phyloP scores from a whole-genome alignment of 306 rosid species.

The Sophora flavescens region DNA sequence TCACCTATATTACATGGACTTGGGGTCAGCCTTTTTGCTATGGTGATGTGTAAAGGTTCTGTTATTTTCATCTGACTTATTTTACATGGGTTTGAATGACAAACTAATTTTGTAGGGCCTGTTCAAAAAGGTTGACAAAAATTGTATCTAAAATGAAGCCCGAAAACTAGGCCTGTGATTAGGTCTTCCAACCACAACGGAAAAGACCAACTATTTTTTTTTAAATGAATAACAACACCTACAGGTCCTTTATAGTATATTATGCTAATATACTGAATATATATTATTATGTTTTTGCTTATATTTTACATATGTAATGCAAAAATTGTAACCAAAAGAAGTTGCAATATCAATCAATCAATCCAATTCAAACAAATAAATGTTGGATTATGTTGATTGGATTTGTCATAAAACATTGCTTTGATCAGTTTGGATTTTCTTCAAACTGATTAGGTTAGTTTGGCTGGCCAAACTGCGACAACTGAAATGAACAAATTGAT shows the following conservation, averaged over 20 bases:
- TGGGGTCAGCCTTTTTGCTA: neutral
- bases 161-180: neutral
- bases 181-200: conserved; percentile 3
- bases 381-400: conserved; percentile 25
- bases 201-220: neutral
- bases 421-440: conserved; percentile 8
- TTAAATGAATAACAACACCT: neutral
- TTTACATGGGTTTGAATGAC: conserved; percentile 1
- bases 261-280: conserved; percentile 10
- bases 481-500: conserved; percentile 24
- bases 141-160: conserved; percentile 4
- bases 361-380: conserved; percentile 19
- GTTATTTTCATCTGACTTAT: neutral
- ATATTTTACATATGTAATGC: conserved; percentile 18
- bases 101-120: neutral
- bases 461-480: conserved; percentile 20
- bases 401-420: conserved; percentile 29
- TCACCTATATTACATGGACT: conserved; percentile 9
- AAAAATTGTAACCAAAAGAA: neutral
- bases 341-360: conserved; percentile 6
- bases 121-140: neutral
- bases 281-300: neutral
- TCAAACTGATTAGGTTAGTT: conserved; percentile 27
- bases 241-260: neutral
- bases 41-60: too few relatives aligned